phyloP scores from a whole-genome alignment of 352 stramenopile genomes.

The Phytophthora chlamydospora region DNA sequence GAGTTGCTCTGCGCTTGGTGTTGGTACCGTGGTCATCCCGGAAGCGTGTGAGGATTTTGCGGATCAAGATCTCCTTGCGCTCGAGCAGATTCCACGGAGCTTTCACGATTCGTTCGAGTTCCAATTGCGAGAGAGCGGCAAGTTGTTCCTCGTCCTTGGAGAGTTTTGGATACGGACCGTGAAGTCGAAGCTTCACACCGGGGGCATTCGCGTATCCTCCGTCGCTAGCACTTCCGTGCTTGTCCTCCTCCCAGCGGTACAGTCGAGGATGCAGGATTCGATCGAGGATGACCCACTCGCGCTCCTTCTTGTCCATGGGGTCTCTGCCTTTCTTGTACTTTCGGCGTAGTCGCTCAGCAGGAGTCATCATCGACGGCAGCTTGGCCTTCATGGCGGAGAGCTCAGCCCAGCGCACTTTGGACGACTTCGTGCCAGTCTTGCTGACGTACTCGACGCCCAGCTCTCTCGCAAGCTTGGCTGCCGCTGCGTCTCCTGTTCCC shows the following conservation, averaged over 20 bases:
- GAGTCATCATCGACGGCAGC: slow-evolving; percentile 80
- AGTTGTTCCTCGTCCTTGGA: slow-evolving; percentile 74
- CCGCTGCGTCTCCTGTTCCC: slow-evolving; percentile 47
- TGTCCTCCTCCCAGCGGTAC: slow-evolving; percentile 75
- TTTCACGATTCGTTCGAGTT: slow-evolving; percentile 76
- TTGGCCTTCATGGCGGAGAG: slow-evolving; percentile 77
- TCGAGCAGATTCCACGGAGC: slow-evolving; percentile 76
- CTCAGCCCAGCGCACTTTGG: slow-evolving; percentile 75
- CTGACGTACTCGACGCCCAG: slow-evolving; percentile 72
- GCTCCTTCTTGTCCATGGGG: slow-evolving; percentile 71
- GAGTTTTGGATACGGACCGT: slow-evolving; percentile 54
- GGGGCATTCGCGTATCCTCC: slow-evolving; percentile 26
- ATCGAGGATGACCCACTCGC: slow-evolving; percentile 80
- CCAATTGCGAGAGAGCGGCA: slow-evolving; percentile 59
- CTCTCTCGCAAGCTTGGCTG: slow-evolving; percentile 55
- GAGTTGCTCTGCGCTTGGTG: slow-evolving; percentile 16
- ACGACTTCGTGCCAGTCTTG: slow-evolving; percentile 46
- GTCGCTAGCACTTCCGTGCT: slow-evolving; percentile 29
- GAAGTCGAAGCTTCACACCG: slow-evolving; percentile 42
- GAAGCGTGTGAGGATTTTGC: slow-evolving; percentile 76
- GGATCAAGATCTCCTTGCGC: slow-evolving; percentile 74
- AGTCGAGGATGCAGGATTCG: slow-evolving; percentile 64
- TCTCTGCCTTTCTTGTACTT: slow-evolving; percentile 84
- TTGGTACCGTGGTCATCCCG: slow-evolving; percentile 49
- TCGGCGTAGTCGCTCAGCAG: slow-evolving; percentile 65